phyloP scores from a whole-genome alignment of 2,329 filamentous ascomycete species.

The Lasiodiplodia sp. region DNA sequence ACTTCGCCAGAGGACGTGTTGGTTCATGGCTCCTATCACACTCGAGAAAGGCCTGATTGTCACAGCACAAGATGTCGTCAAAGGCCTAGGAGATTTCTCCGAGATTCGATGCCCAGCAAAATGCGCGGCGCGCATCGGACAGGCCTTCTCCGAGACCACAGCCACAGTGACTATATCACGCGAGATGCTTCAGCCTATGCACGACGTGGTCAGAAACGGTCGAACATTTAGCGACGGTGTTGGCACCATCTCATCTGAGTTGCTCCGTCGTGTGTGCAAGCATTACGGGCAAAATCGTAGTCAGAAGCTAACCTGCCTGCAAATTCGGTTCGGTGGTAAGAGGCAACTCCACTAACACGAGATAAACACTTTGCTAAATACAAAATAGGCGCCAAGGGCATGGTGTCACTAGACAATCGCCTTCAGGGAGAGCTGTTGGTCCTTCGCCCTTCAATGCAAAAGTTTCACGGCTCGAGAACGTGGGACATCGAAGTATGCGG shows the following conservation, averaged over 20 bases:
- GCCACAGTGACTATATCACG: conserved; percentile 62
- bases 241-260: conserved; percentile 71
- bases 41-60: conserved; percentile 38
- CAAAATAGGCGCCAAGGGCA: conserved; percentile 71
- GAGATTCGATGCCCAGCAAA: conserved; percentile 62
- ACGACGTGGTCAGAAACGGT: conserved; percentile 59
- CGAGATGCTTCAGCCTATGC: conserved; percentile 35
- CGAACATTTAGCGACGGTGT: conserved; percentile 81
- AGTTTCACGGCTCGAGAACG: conserved; percentile 64
- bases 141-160: conserved; percentile 78
- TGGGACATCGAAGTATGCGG: conserved; percentile 75
- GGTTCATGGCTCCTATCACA: conserved; percentile 65
- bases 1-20: conserved; percentile 72
- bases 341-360: background rate
- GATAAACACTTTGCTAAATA: conserved; percentile 20
- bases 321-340: conserved; percentile 73
- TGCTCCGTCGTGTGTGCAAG: conserved; percentile 67
- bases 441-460: conserved; percentile 78
- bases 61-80: conserved; percentile 51
- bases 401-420: conserved; percentile 73
- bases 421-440: conserved; percentile 65
- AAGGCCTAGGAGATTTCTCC: conserved; percentile 58
- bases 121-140: conserved; percentile 66
- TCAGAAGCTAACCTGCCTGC: conserved; percentile 69
- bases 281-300: conserved; percentile 53